Conservation (phyloP, 768 basidiomycete genomes). For the Tylopilus intermedius region DNA sequence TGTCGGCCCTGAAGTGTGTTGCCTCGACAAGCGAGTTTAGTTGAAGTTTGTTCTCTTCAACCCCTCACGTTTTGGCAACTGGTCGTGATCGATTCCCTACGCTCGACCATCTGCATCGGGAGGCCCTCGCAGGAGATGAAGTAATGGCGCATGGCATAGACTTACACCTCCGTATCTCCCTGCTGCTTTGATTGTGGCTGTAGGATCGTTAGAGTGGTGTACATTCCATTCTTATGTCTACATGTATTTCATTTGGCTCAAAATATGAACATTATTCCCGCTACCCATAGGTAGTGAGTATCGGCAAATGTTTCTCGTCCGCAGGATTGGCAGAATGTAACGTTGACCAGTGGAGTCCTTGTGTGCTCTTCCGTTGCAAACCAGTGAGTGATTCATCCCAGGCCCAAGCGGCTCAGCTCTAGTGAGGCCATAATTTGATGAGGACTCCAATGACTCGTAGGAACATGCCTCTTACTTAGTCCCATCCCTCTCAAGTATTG, state of each 20-base stretch:
- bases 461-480: too few relatives aligned
- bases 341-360: too few relatives aligned
- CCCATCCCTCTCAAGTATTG: too few relatives aligned
- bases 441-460: too few relatives aligned
- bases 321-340: too few relatives aligned
- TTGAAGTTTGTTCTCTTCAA: constrained; percentile 2
- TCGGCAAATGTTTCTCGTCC: too few relatives aligned
- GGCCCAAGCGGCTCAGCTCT: too few relatives aligned
- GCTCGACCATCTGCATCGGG: constrained; percentile 40
- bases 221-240: constrained; percentile 42
- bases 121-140: constrained; percentile 88
- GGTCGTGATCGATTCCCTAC: constrained; percentile 36
- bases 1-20: constrained; percentile 35
- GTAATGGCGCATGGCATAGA: constrained; percentile 83
- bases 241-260: background rate
- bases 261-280: too few relatives aligned
- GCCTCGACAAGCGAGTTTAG: background rate
- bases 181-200: constrained; percentile 47
- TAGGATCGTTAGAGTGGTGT: constrained; percentile 84
- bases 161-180: constrained; percentile 87
- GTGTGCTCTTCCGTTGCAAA: too few relatives aligned
- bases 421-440: too few relatives aligned
- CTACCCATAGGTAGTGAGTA: too few relatives aligned
- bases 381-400: too few relatives aligned
- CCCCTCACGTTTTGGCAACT: constrained; percentile 46